These are phyloP conservation scores for Aspergillus transmontanensis DNA, from an alignment of 2,329 filamentous ascomycete species.

Conservation along the genomic window DNA sequence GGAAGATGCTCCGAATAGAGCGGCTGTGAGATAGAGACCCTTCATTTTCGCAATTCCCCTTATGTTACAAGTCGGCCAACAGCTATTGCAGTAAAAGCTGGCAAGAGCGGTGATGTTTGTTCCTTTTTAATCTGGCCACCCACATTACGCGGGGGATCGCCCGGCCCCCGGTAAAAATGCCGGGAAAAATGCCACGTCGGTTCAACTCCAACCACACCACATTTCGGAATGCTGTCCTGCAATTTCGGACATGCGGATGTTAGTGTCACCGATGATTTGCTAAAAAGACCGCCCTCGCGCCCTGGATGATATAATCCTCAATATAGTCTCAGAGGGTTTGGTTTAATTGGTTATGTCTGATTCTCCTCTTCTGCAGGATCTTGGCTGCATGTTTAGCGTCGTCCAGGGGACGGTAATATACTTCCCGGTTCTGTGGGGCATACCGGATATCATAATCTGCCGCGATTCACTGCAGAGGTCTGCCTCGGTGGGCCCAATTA, in stretches of 20 bases:
- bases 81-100: too few species aligned
- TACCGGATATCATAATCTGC: neutral
- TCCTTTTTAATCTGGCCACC: neutral
- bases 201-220: neutral
- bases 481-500: neutral
- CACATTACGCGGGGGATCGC: neutral
- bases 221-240: neutral
- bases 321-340: neutral
- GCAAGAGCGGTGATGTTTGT: neutral
- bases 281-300: neutral
- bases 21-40: neutral
- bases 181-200: neutral
- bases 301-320: neutral
- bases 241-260: neutral
- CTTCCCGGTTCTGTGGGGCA: neutral
- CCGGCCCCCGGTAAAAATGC: neutral
- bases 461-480: neutral
- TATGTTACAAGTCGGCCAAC: neutral
- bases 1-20: constrained; percentile 3
- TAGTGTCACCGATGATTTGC: neutral
- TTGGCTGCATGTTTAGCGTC: neutral
- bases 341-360: neutral
- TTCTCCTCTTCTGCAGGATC: neutral
- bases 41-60: neutral
- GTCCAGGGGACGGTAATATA: neutral